These are phyloP conservation scores for Fomes fomentarius DNA, from an alignment of 1,284 basidiomycete species.

Conservation along the genomic window DNA sequence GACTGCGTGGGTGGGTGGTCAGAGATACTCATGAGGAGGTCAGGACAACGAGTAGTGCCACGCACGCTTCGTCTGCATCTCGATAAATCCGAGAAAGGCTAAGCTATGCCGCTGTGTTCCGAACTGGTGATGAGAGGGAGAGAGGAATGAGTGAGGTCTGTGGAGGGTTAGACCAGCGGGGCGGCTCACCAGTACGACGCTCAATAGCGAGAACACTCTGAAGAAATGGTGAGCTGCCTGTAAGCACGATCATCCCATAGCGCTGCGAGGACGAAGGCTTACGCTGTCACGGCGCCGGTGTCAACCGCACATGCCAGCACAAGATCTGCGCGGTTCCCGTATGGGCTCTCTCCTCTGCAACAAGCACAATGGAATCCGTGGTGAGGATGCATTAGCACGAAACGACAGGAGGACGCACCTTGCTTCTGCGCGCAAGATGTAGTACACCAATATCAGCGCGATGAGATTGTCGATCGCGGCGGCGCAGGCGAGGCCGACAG, in stretches of 20 bases:
- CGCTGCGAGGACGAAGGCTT: not conserved
- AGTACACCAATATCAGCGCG: slow-evolving; percentile 9
- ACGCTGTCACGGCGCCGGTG: slow-evolving; percentile 22
- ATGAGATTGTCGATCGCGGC: slow-evolving; percentile 19
- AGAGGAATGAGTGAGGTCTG: too few species aligned
- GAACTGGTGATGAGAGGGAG: slow-evolving; percentile 6
- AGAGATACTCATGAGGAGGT: not conserved
- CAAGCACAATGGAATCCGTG: too few species aligned
- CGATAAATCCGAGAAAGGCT: slow-evolving; percentile 21
- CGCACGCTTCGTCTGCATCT: slow-evolving; percentile 22
- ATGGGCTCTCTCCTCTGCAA: not conserved
- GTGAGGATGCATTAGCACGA: too few species aligned
- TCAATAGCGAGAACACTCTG: slow-evolving; percentile 15
- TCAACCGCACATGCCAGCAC: slow-evolving; percentile 20
- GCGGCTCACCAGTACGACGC: slow-evolving; percentile 18
- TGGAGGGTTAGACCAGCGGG: too few species aligned
- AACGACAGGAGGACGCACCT: slow-evolving; percentile 10
- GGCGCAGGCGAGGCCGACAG: slow-evolving; percentile 18
- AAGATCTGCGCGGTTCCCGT: not conserved
- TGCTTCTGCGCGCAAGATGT: slow-evolving; percentile 3
- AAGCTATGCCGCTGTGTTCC: slow-evolving; percentile 18
- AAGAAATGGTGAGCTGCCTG: not conserved
- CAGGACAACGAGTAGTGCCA: not conserved
- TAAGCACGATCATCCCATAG: not conserved
- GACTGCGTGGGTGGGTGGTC: not conserved